Percentiles rank a stretch among this genome's conserved stretches.
Evolutionary conservation across 257 asterid species (phyloP).

Genomic region (Nicotiana otophora): DNA sequence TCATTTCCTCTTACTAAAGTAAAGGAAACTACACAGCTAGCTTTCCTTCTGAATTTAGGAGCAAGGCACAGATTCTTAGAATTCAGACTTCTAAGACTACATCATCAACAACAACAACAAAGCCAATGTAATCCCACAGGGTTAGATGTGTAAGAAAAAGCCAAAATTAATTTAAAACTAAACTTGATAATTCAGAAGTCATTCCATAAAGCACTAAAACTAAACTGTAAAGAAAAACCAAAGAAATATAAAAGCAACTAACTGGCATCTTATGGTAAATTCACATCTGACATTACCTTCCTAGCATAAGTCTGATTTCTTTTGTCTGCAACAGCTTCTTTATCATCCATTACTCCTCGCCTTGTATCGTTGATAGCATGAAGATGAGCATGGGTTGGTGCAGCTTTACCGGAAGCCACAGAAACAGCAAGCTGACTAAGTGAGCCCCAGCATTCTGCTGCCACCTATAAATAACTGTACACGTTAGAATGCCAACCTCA

Average conservation of each 20-base stretch:
- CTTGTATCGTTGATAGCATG: conserved; percentile 67
- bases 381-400: conserved; percentile 83
- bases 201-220: not conserved
- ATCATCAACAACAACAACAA: not conserved
- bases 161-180: not conserved
- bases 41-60: not conserved
- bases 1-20: too few species aligned
- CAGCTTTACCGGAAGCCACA: conserved; percentile 67
- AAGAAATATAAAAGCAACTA: not conserved
- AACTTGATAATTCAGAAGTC: not conserved
- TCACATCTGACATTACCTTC: conserved; percentile 34
- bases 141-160: not conserved
- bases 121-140: too few species aligned
- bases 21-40: not conserved
- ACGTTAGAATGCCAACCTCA: too few species aligned
- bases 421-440: conserved; percentile 84
- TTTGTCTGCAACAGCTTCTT: conserved; percentile 10
- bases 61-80: not conserved
- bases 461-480: too few species aligned
- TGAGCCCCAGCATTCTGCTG: conserved; percentile 18
- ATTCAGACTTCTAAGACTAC: not conserved
- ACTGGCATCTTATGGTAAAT: not conserved
- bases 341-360: conserved; percentile 45
- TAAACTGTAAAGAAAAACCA: not conserved
- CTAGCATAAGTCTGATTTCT: conserved; percentile 19